Conservation (phyloP, 2,329 filamentous ascomycete species). For the Aspergillus sp. region DNA sequence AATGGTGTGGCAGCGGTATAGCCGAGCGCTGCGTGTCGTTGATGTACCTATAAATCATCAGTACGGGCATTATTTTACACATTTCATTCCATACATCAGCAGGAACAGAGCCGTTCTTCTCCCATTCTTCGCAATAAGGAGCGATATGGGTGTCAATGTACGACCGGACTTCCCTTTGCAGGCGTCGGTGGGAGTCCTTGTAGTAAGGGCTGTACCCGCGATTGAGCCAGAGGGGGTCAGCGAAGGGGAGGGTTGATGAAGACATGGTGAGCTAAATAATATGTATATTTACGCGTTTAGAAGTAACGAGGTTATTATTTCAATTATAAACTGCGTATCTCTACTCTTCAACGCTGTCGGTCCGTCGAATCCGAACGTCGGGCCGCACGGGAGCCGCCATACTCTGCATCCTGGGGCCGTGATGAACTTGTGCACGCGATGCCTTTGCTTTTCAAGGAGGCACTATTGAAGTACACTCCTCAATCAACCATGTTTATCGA, state of each 20-base stretch:
- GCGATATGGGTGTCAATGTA: constrained; percentile 27
- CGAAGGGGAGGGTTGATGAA: constrained; percentile 18
- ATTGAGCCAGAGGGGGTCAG: constrained; percentile 27
- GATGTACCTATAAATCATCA: constrained; percentile 8
- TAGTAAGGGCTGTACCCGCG: constrained; percentile 23
- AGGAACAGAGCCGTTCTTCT: constrained; percentile 23
- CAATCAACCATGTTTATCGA: neutral
- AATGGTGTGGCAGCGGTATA: constrained; percentile 22
- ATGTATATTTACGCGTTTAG: neutral
- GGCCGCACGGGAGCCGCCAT: neutral
- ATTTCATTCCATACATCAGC: constrained; percentile 21
- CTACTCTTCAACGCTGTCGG: neutral
- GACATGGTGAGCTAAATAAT: neutral
- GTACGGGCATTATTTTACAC: neutral
- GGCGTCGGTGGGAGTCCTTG: constrained; percentile 20
- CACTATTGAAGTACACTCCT: neutral
- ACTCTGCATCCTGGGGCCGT: neutral
- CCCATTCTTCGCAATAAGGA: constrained; percentile 28
- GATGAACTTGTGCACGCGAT: neutral
- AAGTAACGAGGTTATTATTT: neutral
- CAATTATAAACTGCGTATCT: neutral
- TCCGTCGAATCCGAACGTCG: neutral
- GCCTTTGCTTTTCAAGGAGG: too few species aligned
- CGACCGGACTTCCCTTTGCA: constrained; percentile 23
- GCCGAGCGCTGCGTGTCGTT: constrained; percentile 20